phyloP scores from a whole-genome alignment of 2,329 filamentous ascomycete genomes.

The Trichoderma sp. region DNA sequence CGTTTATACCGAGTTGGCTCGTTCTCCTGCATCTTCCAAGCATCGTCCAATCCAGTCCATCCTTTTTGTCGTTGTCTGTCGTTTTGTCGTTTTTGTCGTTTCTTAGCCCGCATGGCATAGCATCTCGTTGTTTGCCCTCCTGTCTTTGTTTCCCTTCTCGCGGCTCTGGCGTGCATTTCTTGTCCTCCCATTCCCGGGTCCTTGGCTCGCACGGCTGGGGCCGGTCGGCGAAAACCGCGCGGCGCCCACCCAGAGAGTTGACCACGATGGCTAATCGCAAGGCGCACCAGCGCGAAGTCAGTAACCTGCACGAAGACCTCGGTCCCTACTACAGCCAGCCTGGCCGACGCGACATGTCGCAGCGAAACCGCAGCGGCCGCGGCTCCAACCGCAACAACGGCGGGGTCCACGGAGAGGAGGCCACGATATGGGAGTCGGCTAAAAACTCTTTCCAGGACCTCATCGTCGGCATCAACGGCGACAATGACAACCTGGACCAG shows the following conservation, averaged over 20 bases:
- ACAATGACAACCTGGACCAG: conserved; percentile 47
- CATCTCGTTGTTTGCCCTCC: conserved; percentile 22
- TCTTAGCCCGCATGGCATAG: conserved; percentile 1
- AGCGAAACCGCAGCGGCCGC: conserved; percentile 51
- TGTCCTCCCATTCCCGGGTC: not conserved
- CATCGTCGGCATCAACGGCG: conserved; percentile 47
- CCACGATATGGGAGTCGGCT: conserved; percentile 48
- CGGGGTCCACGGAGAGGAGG: conserved; percentile 49
- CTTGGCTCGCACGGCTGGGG: conserved; percentile 22
- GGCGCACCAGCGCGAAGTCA: conserved; percentile 40
- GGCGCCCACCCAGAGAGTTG: conserved; percentile 1
- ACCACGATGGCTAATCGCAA: conserved; percentile 42
- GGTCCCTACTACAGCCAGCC: conserved; percentile 41
- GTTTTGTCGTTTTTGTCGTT: conserved; percentile 18
- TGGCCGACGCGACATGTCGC: conserved; percentile 43
- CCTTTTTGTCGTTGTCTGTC: conserved; percentile 12
- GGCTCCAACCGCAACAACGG: conserved; percentile 51
- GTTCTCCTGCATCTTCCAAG: conserved; percentile 24
- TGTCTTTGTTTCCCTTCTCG: too few relatives aligned
- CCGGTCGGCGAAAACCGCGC: conserved; percentile 25
- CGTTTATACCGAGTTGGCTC: conserved; percentile 28
- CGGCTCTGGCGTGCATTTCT: conserved; percentile 5
- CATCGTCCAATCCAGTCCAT: not conserved
- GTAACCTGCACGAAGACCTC: conserved; percentile 42
- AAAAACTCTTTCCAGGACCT: conserved; percentile 48